Conservation (phyloP, 768 basidiomycete genomes). For the Leucosporidium yakuticum region DNA sequence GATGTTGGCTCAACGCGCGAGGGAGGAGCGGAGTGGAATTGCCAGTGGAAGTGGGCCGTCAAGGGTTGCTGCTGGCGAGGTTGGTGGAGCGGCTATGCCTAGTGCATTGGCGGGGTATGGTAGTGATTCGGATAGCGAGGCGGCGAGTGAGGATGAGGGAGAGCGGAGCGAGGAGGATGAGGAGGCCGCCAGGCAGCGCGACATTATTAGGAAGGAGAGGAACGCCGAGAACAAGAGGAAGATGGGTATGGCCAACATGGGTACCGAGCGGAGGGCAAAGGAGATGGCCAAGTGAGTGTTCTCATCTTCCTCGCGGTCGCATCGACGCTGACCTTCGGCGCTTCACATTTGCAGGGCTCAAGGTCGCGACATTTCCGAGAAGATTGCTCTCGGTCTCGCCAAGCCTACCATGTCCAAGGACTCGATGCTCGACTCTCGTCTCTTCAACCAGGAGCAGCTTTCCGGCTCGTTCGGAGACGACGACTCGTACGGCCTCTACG, state of each 20-base stretch:
- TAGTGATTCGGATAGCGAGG: slow-evolving; percentile 56
- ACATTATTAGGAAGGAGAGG: slow-evolving; percentile 86
- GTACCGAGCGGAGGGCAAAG: slow-evolving; percentile 90
- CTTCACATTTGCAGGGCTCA: slow-evolving; percentile 54
- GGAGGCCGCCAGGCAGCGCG: slow-evolving; percentile 76
- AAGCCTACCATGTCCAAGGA: slow-evolving; percentile 96
- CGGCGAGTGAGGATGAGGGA: slow-evolving; percentile 39
- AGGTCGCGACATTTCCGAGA: slow-evolving; percentile 98
- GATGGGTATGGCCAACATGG: slow-evolving; percentile 99
- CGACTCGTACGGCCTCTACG: slow-evolving; percentile 90
- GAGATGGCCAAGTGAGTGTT: slow-evolving; percentile 66
- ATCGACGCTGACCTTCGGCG: background rate
- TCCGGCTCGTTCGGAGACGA: slow-evolving; percentile 77
- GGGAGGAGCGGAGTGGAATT: slow-evolving; percentile 85
- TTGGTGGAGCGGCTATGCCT: slow-evolving; percentile 69
- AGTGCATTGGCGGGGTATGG: slow-evolving; percentile 75
- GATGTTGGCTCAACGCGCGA: slow-evolving; percentile 84
- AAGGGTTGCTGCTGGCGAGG: slow-evolving; percentile 58
- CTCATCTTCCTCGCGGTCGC: background rate
- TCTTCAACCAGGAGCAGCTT: slow-evolving; percentile 94
- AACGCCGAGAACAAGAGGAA: slow-evolving; percentile 89
- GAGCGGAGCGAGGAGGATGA: slow-evolving; percentile 47
- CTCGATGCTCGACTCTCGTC: slow-evolving; percentile 89
- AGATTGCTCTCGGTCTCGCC: slow-evolving; percentile 93
- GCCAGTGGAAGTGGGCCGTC: slow-evolving; percentile 43